Percentiles rank a stretch among this genome's conserved stretches.
These are phyloP conservation scores for Naganishia kalamii DNA, from an alignment of 768 basidiomycete genomes.

Conservation along the genomic window DNA sequence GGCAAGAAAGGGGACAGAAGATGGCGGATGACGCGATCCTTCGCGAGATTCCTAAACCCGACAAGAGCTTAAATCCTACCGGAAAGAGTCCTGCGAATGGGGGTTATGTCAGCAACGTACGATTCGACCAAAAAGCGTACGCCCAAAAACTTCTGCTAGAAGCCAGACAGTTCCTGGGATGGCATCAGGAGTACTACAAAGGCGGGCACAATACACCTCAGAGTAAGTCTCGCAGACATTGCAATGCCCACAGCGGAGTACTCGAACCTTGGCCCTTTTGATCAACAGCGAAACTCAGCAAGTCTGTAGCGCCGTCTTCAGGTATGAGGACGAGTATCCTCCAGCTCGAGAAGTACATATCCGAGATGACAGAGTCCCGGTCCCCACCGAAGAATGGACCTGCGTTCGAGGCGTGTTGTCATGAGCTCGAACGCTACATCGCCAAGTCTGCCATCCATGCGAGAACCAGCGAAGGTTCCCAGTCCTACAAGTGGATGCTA, in stretches of 20 bases:
- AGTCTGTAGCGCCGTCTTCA: neutral
- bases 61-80: neutral
- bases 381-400: neutral
- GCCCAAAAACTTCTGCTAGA: neutral
- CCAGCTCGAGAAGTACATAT: neutral
- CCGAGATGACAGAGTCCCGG: neutral
- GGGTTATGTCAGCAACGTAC: neutral
- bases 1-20: constrained; percentile 15
- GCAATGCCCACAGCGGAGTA: too few species aligned
- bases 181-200: constrained; percentile 10
- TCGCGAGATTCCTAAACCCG: constrained; percentile 3
- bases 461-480: neutral
- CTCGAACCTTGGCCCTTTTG: neutral
- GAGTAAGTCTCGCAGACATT: neutral
- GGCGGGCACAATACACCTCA: neutral
- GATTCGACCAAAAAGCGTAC: neutral
- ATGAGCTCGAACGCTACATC: neutral
- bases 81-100: neutral
- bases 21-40: constrained; percentile 21
- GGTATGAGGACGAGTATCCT: neutral
- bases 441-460: neutral
- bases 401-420: neutral
- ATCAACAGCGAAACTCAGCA: neutral
- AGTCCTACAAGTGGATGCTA: neutral
- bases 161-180: neutral